Percentiles rank a stretch among this genome's conserved stretches.
Conservation (phyloP, 345 rosid genomes). For the Salix viminalis region DNA sequence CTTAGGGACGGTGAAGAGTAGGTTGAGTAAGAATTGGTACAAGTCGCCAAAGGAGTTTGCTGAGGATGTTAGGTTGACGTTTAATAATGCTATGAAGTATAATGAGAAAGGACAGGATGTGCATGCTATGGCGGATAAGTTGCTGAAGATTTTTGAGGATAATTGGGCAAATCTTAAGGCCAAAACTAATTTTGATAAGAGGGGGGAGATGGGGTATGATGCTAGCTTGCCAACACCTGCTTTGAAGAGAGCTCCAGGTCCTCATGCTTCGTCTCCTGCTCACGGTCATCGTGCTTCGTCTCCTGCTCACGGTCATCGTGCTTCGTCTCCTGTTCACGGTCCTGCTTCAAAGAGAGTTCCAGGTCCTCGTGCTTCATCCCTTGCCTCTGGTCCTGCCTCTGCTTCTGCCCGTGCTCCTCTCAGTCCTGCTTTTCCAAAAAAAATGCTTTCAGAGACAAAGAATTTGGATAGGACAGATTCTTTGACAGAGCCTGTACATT, state of each 20-base stretch:
- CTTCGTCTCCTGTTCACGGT: background rate
- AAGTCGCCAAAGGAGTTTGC: conserved; percentile 71
- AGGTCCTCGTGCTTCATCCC: no score
- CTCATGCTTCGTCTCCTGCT: conserved; percentile 2
- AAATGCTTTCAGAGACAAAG: conserved; percentile 17
- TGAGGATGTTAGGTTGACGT: conserved; percentile 80
- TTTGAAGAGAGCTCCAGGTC: conserved; percentile 26
- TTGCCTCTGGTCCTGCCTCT: conserved; percentile 8
- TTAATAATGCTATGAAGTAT: conserved; percentile 75
- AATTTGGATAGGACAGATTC: conserved; percentile 46
- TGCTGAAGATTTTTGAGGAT: conserved; percentile 62
- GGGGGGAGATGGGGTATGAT: conserved; percentile 23
- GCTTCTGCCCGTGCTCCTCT: conserved; percentile 6
- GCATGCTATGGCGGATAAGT: conserved; percentile 61
- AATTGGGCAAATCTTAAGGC: conserved; percentile 50
- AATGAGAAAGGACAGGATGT: conserved; percentile 86
- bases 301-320: background rate
- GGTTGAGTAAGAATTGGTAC: conserved; percentile 58
- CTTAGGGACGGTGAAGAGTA: conserved; percentile 75
- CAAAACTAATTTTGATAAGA: conserved; percentile 33
- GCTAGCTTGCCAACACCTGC: conserved; percentile 20
- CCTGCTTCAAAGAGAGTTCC: background rate
- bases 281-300: no score
- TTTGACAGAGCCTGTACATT: conserved; percentile 32
- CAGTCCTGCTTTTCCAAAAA: conserved; percentile 8